phyloP scores from a whole-genome alignment of 805 yeast species.

The Cyberlindnera misumaiensis region DNA sequence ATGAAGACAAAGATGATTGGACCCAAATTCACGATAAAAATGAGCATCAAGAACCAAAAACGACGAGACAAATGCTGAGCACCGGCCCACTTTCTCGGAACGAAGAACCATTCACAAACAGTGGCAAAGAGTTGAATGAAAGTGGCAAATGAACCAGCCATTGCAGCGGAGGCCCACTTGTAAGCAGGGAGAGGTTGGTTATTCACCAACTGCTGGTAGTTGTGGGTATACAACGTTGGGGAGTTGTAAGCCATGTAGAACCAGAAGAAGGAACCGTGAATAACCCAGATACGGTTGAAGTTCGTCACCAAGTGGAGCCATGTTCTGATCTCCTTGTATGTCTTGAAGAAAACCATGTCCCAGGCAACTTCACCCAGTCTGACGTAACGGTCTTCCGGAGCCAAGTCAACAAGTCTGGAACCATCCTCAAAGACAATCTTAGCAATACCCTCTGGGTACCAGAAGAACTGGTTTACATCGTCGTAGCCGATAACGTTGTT shows the following conservation, averaged over 20 bases:
- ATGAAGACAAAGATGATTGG: conserved; percentile 83
- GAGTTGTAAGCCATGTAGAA: conserved; percentile 91
- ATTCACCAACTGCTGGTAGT: conserved; percentile 76
- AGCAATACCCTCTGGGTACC: conserved; percentile 99
- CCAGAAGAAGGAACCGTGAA: conserved; percentile 88
- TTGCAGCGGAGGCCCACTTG: conserved; percentile 86
- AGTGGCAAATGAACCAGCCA: conserved; percentile 87
- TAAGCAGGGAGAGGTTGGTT: conserved; percentile 88
- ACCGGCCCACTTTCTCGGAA: conserved; percentile 98
- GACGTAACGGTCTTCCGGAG: conserved; percentile 82
- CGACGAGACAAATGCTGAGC: conserved; percentile 94
- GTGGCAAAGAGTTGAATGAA: conserved; percentile 83
- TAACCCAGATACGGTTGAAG: conserved; percentile 97
- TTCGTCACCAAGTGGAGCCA: conserved; percentile 95
- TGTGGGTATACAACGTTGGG: conserved; percentile 81
- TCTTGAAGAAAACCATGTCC: conserved; percentile 89
- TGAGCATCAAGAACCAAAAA: conserved; percentile 60
- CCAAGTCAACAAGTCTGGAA: conserved; percentile 82
- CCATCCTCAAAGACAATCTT: conserved; percentile 90
- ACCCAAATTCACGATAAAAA: conserved; percentile 68
- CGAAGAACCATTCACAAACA: conserved; percentile 87
- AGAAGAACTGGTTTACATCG: conserved; percentile 96
- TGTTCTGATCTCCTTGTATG: conserved; percentile 91
- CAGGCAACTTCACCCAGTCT: conserved; percentile 90
- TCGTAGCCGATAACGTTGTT: conserved; percentile 84